A percentile compares a stretch with the other conserved stretches of the same genome.
Conservation (phyloP, 1,284 basidiomycete genomes). For the Anthracocystis panici-leucophaei region DNA sequence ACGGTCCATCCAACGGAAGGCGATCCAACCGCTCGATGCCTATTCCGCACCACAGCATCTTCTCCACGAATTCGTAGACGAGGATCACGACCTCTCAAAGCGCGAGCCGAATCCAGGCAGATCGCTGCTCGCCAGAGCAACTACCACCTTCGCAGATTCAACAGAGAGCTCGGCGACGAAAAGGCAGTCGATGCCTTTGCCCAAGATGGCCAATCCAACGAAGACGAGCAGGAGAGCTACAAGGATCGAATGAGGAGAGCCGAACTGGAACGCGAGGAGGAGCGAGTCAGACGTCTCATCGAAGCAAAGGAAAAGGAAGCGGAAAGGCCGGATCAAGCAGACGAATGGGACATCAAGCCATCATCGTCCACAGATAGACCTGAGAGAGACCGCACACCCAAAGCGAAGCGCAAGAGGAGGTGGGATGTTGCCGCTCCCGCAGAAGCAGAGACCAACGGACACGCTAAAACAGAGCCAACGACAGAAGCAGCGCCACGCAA, state of each 20-base stretch:
- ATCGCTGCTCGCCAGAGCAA: slow-evolving; percentile 93
- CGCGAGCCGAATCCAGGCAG: slow-evolving; percentile 90
- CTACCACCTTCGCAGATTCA: slow-evolving; percentile 92
- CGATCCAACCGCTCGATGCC: slow-evolving; percentile 63
- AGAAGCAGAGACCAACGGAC: slow-evolving; percentile 66
- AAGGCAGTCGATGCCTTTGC: slow-evolving; percentile 68
- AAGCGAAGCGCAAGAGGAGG: slow-evolving; percentile 81
- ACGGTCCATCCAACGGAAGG: slow-evolving; percentile 16
- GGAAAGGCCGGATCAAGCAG: slow-evolving; percentile 1
- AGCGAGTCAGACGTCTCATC: slow-evolving; percentile 83
- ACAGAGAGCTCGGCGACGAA: slow-evolving; percentile 58
- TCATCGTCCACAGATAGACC: slow-evolving; percentile 10
- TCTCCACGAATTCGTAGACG: slow-evolving; percentile 91
- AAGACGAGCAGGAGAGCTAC: slow-evolving; percentile 81
- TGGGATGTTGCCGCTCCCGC: slow-evolving; percentile 82
- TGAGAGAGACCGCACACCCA: slow-evolving; percentile 72
- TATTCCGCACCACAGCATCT: slow-evolving; percentile 90
- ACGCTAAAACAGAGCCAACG: slow-evolving; percentile 8
- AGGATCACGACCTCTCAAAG: slow-evolving; percentile 92
- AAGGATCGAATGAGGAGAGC: slow-evolving; percentile 95
- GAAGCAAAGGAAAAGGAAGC: slow-evolving; percentile 78
- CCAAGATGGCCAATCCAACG: slow-evolving; percentile 73
- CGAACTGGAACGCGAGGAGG: slow-evolving; percentile 92
- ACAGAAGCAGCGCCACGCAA: slow-evolving; percentile 78
- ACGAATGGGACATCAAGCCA: slow-evolving; percentile 69